Evolutionary conservation across 1,139 yeast genomes (phyloP), one percentile per base, ranked within the genome.

Genomic region (Taphrina wiesneri): DNA sequence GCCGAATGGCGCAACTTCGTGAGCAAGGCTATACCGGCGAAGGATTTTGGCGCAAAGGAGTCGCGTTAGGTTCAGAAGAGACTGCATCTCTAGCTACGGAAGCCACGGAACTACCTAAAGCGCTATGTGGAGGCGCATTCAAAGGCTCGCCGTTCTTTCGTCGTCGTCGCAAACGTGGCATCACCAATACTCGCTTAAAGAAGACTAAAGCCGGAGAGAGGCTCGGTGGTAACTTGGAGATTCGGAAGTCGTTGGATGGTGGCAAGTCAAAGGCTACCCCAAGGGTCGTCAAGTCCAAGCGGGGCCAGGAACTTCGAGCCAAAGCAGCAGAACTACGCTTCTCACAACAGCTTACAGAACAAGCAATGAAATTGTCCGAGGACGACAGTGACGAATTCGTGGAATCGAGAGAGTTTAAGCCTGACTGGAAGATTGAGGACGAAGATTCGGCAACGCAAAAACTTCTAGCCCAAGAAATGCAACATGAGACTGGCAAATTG

Each of bases 111-210:
- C 56, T 69, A 65, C 71, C 71, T 11, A 56, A 67, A 9, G 69
- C 68, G 3, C 30, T 69, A 13, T 69, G 71, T 39, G 71, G 71
- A n/a, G 71, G 71, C 9, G 65, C 70, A 1, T 49, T 61, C 15
- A n/a, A 34, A 23, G 65, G 71, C 15, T 62, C 68, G 11, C 61
- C 69, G n/a, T 41, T 45, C 15, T 28, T 65, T 2, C 60, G 68
- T 15, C 64, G 68, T 5, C 64, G 68, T 7, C 36, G 69, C 25
- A 34, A 52, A 23, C 39, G 21, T n/a, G 39, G 49, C 9, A 13
- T 19, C 2, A 51, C 49, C 43, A 65, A 30, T 49, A 68, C 26
- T 53, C 67, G 47, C 61, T 62, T 51, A 47, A 67, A 45, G 69
- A 68, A 30, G 62, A 32, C 30, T 15, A 53, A 49, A 43, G 23